phyloP scores from a whole-genome alignment of 2,329 filamentous ascomycete genomes.

The Clonostachys sp. region DNA sequence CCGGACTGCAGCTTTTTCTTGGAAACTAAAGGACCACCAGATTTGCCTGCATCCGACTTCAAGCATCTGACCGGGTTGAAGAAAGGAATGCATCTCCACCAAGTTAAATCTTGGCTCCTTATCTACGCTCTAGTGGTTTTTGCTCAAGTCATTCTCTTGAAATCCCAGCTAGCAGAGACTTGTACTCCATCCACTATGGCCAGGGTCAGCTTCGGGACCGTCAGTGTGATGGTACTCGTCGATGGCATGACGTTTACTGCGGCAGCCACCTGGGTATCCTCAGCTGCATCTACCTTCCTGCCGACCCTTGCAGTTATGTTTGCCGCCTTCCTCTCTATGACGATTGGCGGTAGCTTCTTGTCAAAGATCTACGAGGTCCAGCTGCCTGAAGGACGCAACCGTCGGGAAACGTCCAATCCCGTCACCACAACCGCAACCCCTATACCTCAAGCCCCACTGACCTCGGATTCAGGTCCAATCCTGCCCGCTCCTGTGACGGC shows the following conservation, averaged over 20 bases:
- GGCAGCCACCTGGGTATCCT: slow-evolving; percentile 51
- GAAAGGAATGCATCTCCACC: slow-evolving; percentile 51
- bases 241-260: slow-evolving; percentile 56
- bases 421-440: slow-evolving; percentile 18
- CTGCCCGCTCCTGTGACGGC: slow-evolving; percentile 36
- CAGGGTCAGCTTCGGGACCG: slow-evolving; percentile 60
- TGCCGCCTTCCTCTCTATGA: slow-evolving; percentile 49
- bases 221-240: slow-evolving; percentile 56
- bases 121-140: slow-evolving; percentile 51
- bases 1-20: slow-evolving; percentile 66
- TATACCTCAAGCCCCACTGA: slow-evolving; percentile 1
- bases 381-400: slow-evolving; percentile 46
- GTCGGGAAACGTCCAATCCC: slow-evolving; percentile 8
- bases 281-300: slow-evolving; percentile 50
- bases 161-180: slow-evolving; percentile 61
- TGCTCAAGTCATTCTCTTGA: slow-evolving; percentile 57
- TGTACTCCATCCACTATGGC: slow-evolving; percentile 64
- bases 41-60: slow-evolving; percentile 43
- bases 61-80: slow-evolving; percentile 57
- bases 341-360: slow-evolving; percentile 52
- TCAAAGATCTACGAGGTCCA: slow-evolving; percentile 58
- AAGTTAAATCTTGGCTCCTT: slow-evolving; percentile 56
- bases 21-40: slow-evolving; percentile 59
- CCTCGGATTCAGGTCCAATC: slow-evolving; percentile 18
- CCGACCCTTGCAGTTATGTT: slow-evolving; percentile 50